These are phyloP conservation scores for Miamiensis avidus DNA, from an alignment of 169 alveolate species.

Conservation along the genomic window DNA sequence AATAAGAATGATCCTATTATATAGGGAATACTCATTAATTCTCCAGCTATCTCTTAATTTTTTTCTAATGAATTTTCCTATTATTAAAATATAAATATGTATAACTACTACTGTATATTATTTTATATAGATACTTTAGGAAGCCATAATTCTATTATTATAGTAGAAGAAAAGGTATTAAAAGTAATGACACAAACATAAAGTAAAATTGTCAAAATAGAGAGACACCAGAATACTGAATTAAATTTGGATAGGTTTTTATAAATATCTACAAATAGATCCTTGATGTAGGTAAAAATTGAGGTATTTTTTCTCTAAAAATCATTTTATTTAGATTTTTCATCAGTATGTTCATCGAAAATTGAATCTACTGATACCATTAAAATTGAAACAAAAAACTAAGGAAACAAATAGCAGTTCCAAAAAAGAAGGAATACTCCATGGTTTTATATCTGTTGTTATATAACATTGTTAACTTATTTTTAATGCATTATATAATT, in stretches of 20 bases:
- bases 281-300: too few species aligned
- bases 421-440: conserved; percentile 25
- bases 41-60: conserved; percentile 47
- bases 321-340: too few species aligned
- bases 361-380: conserved; percentile 1
- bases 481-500: not conserved
- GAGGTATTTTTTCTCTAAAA: too few species aligned
- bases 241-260: not conserved
- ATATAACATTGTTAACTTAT: not conserved
- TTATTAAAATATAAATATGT: too few species aligned
- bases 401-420: conserved; percentile 16
- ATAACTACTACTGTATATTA: not conserved
- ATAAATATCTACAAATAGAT: not conserved
- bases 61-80: conserved; percentile 18
- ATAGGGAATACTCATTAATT: conserved; percentile 44
- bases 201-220: conserved; percentile 21
- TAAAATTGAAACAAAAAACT: conserved; percentile 10
- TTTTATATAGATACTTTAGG: not conserved
- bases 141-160: conserved; percentile 38
- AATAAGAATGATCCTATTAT: conserved; percentile 27
- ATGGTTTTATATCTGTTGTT: conserved; percentile 13
- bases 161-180: conserved; percentile 38
- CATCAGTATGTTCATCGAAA: too few species aligned
- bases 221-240: conserved; percentile 30
- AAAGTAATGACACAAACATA: conserved; percentile 37